A percentile compares a stretch with the other conserved stretches of the same genome.
Evolutionary conservation across 306 rosid species (phyloP).

Genomic region (Rosa lucieae): DNA sequence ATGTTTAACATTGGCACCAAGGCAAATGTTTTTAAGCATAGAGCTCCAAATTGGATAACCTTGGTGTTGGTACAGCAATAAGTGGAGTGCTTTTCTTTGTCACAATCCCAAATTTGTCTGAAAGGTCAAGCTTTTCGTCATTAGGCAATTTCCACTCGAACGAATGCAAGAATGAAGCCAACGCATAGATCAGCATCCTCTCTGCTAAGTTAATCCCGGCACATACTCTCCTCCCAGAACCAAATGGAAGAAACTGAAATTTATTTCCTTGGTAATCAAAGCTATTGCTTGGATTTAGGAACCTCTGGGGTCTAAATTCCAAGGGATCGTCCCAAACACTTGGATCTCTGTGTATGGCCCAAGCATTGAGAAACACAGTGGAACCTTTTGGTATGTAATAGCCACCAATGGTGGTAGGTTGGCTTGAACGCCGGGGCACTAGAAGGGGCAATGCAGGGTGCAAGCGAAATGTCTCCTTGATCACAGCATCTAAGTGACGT

Average conservation of each 20-base stretch:
- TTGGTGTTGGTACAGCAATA: slow-evolving; percentile 23
- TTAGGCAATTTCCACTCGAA: slow-evolving; percentile 27
- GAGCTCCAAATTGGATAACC: slow-evolving; percentile 18
- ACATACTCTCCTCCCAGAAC: slow-evolving; percentile 25
- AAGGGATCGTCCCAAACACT: slow-evolving; percentile 24
- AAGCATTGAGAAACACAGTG: slow-evolving; percentile 19
- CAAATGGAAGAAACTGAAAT: slow-evolving; percentile 31
- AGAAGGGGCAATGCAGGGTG: not conserved
- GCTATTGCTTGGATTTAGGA: not conserved
- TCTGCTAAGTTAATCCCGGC: slow-evolving; percentile 25
- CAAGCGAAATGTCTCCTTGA: slow-evolving; percentile 13
- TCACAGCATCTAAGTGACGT: not conserved
- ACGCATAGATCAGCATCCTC: not conserved
- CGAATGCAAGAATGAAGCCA: slow-evolving; percentile 22
- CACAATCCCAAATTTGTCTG: slow-evolving; percentile 22
- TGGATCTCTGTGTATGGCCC: slow-evolving; percentile 40
- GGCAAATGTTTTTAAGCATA: not conserved
- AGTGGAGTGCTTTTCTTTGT: slow-evolving; percentile 16
- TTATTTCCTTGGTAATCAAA: slow-evolving; percentile 19
- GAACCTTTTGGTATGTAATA: slow-evolving; percentile 4
- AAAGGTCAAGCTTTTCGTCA: slow-evolving; percentile 9
- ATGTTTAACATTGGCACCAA: not conserved
- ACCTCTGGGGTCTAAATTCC: slow-evolving; percentile 29
- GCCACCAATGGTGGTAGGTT: not conserved
- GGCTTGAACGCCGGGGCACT: not conserved